A percentile compares a stretch with the other conserved stretches of the same genome.
Evolutionary conservation across 169 alveolate genomes (phyloP).

Genomic region (Plasmodium gaboni): DNA sequence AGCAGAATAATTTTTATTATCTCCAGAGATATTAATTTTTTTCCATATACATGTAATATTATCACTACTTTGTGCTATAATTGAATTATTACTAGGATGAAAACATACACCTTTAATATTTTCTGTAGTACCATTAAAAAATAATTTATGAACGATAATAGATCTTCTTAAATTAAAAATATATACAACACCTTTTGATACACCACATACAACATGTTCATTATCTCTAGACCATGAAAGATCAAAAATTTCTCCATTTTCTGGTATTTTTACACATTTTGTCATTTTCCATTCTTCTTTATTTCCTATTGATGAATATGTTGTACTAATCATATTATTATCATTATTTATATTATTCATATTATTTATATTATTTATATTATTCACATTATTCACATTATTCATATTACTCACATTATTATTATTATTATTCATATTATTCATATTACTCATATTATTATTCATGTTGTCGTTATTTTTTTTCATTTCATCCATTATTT

Average conservation of each 20-base stretch:
- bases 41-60: slow-evolving; percentile 60
- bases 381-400: no score
- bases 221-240: slow-evolving; percentile 63
- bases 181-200: slow-evolving; percentile 43
- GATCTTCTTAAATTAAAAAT: slow-evolving; percentile 46
- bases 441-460: background rate
- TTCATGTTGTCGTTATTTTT: background rate
- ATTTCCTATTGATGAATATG: slow-evolving; percentile 9
- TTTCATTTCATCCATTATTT: slow-evolving; percentile 12
- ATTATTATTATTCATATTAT: no score
- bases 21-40: slow-evolving; percentile 22
- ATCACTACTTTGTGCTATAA: slow-evolving; percentile 72
- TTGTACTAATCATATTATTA: no score
- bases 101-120: slow-evolving; percentile 68
- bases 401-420: no score
- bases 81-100: slow-evolving; percentile 60
- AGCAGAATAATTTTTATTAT: background rate
- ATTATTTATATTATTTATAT: no score
- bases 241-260: slow-evolving; percentile 71
- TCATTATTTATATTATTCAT: background rate
- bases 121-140: slow-evolving; percentile 68
- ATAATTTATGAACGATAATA: slow-evolving; percentile 33
- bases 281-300: slow-evolving; percentile 75
- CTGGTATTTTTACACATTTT: slow-evolving; percentile 42
- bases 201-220: slow-evolving; percentile 75